Evolutionary conservation across 345 rosid species (phyloP), one percentile per base, ranked within the genome.

Genomic region (Corchorus capsularis): DNA sequence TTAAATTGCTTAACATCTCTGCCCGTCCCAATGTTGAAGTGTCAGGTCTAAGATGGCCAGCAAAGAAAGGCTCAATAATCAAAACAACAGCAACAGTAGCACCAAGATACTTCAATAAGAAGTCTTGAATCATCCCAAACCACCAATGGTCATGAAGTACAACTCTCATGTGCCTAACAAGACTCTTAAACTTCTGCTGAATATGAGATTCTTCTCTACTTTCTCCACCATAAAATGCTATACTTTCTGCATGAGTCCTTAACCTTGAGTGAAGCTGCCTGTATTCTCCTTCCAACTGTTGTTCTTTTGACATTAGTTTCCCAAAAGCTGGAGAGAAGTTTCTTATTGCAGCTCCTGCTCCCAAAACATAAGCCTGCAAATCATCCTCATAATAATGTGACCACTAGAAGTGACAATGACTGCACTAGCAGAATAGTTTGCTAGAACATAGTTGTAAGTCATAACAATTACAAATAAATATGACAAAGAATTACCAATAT

Each of bases 51-150:
- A 96, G 94, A 83, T 86, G 50, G 75, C 99, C 99, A 76, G 96
- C 77, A 82, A 96, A 96, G 86, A 96, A 96, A 47, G 99, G 99
- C 83, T 94, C 99, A 50, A 96, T 92, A 78, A 94, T 94, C 86
- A 96, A 86, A 74, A 94, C 80, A 78, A 92, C 96, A 62, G 98
- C 97, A 74, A 96, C 92, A 14, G 99, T 96, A 37, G 99, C 98
- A 69, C 97, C 98, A 74, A 96, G 96, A 86, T 96, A 96, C 84
- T 96, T 96, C 80, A 94, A 83, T 74, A 96, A 81, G 83, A 96
- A 96, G 84, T 96, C 99, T 74, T 96, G 98, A 83, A 96, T 92
- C 97, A 96, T 96, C 83, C 97, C 98, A 85, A 96, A 96, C 99
- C 99, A 96, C 99, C 99, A 96, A 76, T 94, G 96, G 32, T 96